Evolutionary conservation across 192 early-diverging fungal species (phyloP), one percentile per base, ranked within the genome.

Genomic region (Backusella circina): DNA sequence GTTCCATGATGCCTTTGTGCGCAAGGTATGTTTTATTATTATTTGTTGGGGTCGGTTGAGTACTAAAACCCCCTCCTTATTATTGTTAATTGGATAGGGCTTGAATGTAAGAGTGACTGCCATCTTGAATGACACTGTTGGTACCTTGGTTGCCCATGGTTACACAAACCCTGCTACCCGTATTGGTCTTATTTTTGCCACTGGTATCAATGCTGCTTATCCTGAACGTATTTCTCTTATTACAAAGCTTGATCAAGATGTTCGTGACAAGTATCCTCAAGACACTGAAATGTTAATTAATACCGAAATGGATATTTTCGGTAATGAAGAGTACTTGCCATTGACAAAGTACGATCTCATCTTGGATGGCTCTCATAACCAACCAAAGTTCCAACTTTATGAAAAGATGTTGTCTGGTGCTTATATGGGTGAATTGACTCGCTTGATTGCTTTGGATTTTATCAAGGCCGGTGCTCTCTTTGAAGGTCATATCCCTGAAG

Each of bases 371-470:
- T 88, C 90, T 61, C 93, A 92, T 33, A 80, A 86, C 54, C 93
- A 95, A 79, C 92, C 94, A 21, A 88, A 90, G 70, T 90, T 92
- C 80, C 97, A 97, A 80, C 90, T 90, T 15, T 98, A 93, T 84
- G 98, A 99, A 84, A 99, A 98, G 87, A 94, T 97, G 90, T 91
- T 98, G 71, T 95, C 95, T 37, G 97, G 96, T 77, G 88, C 93
- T 79, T 99, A 97, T 76, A 82, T 99, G 75, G 96, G 97, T 73
- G 98, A 99, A 83, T 81, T 99, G 37, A 90, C 90, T 9, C 91
- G 97, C 32, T 85, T 93, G 79, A 86, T 92, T 33, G 73, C 94
- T 31, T 80, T 95, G 54, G 95, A 98, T 84, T 86, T 97, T 74
- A 89, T 95, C 66, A 85, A 93, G 73, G 89, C 89, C 71, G 91